Evolutionary conservation across 345 rosid genomes (phyloP), one percentile per base, ranked within the genome.

Genomic region (Acer campestre): DNA sequence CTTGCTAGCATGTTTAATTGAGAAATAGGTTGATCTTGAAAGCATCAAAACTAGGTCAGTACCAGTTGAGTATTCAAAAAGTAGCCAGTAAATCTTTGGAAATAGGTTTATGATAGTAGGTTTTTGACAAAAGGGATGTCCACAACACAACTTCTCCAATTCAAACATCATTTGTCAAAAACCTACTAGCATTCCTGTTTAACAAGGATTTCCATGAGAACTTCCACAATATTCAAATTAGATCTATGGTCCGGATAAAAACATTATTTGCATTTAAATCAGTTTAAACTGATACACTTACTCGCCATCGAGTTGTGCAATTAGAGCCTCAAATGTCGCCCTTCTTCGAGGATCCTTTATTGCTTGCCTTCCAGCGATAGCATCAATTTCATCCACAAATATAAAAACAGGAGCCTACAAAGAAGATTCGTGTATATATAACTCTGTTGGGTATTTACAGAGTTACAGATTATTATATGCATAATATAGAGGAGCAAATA

Each of bases 361-460:
- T 38, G 94, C 93, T 84, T 92, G 98, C 82, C 91, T 90, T 85
- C 99, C 99, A 73, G 97, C 98, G 81, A 95, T 93, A 49, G 99
- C 99, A 86, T 95, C 99, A 69, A 95, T 88, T 87, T 95, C 99
- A 84, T 95, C 99, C 81, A 95, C 92, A 89, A 93, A 95, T 77
- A 95, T 91, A 89, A 95, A 95, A 35, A 89, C 88, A 78, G 99
- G 99, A 76, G 99, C 99, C 99, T 95, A 85, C 80, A 79, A 4
- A 78, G 55, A 78, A 68, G 67, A 75, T 59, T 35, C 27, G 69
- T 62, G 67, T 29, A 44, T 9, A 62, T 29, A 44, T 5, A 59
- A 64, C 23, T 46, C 31, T 51, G 72, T 35, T 49, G 74, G 58
- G 16, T 62, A 58, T 25, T 67, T 58, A 61, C 27, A 27, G 18